Percentiles rank a stretch among this genome's conserved stretches.
These are phyloP conservation scores for Xylaria curta DNA, from an alignment of 495 filamentous ascomycete species.

Conservation along the genomic window DNA sequence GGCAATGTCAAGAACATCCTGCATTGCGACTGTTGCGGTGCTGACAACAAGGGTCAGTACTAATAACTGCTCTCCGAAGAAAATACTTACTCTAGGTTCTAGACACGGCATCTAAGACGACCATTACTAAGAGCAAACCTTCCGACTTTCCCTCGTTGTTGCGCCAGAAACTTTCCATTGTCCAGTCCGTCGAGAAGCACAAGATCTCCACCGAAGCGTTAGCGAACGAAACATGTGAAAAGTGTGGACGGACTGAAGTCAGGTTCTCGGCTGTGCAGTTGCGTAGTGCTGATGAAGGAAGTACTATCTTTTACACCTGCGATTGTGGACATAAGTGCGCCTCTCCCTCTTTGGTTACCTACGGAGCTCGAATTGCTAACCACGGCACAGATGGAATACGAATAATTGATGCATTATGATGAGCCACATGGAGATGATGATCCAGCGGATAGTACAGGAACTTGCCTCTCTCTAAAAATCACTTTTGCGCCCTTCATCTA, in stretches of 20 bases:
- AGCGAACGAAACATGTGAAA: constrained; percentile 70
- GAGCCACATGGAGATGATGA: constrained; percentile 6
- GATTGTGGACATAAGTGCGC: constrained; percentile 84
- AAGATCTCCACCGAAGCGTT: constrained; percentile 79
- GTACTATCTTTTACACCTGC: constrained; percentile 86
- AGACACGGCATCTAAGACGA: constrained; percentile 83
- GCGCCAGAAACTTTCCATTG: constrained; percentile 81
- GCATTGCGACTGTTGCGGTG: constrained; percentile 83
- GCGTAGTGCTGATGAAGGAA: constrained; percentile 93
- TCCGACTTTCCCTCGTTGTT: constrained; percentile 87
- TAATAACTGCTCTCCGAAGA: not conserved
- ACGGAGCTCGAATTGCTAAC: constrained; percentile 35
- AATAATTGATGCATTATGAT: constrained; percentile 58
- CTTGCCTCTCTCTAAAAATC: constrained; percentile 25
- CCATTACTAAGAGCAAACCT: constrained; percentile 83
- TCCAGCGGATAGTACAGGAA: constrained; percentile 9
- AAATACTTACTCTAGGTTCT: constrained; percentile 21
- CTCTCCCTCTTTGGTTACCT: not conserved
- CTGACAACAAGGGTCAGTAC: constrained; percentile 75
- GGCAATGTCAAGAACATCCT: constrained; percentile 76
- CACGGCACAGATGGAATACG: constrained; percentile 60
- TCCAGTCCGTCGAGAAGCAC: constrained; percentile 80
- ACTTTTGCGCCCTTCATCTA: constrained; percentile 35
- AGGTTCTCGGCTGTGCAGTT: constrained; percentile 85
- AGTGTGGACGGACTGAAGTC: constrained; percentile 83